Evolutionary conservation across 169 alveolate species (phyloP).

Genomic region (Blepharisma undulans): DNA sequence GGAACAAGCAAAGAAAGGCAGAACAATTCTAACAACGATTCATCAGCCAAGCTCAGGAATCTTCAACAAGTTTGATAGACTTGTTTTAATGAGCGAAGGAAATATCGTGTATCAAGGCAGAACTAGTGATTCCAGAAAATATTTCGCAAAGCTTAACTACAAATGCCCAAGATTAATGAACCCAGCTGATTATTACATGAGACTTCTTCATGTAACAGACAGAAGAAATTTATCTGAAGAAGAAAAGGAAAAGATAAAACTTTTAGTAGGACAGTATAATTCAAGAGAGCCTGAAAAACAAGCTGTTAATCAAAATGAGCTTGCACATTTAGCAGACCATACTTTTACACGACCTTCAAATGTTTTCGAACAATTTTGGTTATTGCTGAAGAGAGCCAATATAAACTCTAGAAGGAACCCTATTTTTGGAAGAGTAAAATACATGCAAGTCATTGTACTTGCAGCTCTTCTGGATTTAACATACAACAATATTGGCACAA

Average conservation of each 20-base stretch:
- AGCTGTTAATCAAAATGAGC: neutral
- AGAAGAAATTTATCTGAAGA: neutral
- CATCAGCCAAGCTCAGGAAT: constrained; percentile 80
- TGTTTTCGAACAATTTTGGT: neutral
- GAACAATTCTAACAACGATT: constrained; percentile 69
- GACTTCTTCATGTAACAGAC: constrained; percentile 31
- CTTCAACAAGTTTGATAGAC: constrained; percentile 59
- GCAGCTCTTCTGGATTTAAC: constrained; percentile 29
- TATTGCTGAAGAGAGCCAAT: neutral
- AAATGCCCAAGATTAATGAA: constrained; percentile 62
- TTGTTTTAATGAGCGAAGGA: constrained; percentile 67
- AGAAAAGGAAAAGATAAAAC: constrained; percentile 13
- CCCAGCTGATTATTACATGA: constrained; percentile 78
- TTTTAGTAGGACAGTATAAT: neutral
- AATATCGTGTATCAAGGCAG: constrained; percentile 65
- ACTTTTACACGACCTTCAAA: neutral
- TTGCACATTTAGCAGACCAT: neutral
- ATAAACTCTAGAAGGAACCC: constrained; percentile 46
- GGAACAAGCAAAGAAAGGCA: constrained; percentile 55
- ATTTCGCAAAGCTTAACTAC: constrained; percentile 61
- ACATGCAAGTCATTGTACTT: constrained; percentile 6
- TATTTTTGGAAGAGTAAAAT: constrained; percentile 36
- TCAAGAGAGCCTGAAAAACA: neutral
- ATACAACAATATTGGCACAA: neutral
- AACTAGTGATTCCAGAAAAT: constrained; percentile 47